Evolutionary conservation across 2,329 filamentous ascomycete species (phyloP), one percentile per base, ranked within the genome.

Genomic region (Pseudogymnoascus sp.): DNA sequence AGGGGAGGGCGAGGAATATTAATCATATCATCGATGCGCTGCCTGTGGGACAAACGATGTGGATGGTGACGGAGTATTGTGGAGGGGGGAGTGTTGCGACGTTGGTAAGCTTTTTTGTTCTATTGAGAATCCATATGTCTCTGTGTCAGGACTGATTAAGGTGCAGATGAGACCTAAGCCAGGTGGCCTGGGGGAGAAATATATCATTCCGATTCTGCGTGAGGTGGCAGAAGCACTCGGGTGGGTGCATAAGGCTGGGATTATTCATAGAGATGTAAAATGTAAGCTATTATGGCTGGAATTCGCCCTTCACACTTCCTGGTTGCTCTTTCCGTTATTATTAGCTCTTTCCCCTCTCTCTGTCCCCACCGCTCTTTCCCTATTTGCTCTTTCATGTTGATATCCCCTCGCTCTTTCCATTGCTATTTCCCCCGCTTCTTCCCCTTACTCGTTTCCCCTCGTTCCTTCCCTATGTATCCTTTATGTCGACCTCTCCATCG

Each of bases 31-130:
- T 93, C 69, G 90, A 93, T 68, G 89, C 89, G 3, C 81, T 93
- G 16, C 86, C 89, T 5, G 85, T 93, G 37, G 88, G 89, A 40
- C 87, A 89, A 68, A 85, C 90, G 65, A 87, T 96, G 77, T 96
- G 91, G 91, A 90, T 95, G 78, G 85, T 95, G 63, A 93, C 89
- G 65, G 90, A 95, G 76, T 92, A 93, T 74, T 93, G 90, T 69
- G 89, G 88, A 5, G 91, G 91, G 66, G 91, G 91, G 59, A 93
- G 90, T 73, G 88, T 96, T 73, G 88, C 84, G 67, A 93, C 82
- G 65, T 82, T 84, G 76, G 82, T 69, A 77, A 79, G 66, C 73
- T 78, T 36, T 76, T 62, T 79, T 70, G 72, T 80, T 63, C 79
- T 79, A 11, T 5, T 23, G 37, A 3, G 78, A 80, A 62, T 76